These are phyloP conservation scores for Ceratonia siliqua DNA, from an alignment of 306 rosid species.

Conservation along the genomic window DNA sequence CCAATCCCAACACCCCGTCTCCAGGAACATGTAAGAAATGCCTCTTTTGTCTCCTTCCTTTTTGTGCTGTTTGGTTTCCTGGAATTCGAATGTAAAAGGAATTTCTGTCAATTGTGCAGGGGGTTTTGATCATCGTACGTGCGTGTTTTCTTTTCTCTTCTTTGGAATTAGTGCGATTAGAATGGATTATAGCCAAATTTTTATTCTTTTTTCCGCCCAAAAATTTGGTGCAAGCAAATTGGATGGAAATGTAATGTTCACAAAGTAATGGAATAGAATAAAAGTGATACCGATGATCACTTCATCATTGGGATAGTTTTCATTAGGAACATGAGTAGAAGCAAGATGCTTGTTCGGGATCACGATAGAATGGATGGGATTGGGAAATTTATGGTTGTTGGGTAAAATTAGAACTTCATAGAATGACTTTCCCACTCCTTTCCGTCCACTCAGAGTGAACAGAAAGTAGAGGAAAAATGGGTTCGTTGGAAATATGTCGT, in stretches of 20 bases:
- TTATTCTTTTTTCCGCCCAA: not conserved
- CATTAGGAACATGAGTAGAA: not conserved
- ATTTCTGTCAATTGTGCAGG: not conserved
- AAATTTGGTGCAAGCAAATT: not conserved
- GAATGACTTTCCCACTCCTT: not conserved
- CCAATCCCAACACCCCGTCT: conserved; percentile 16
- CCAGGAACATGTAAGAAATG: conserved; percentile 42
- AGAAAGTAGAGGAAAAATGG: not conserved
- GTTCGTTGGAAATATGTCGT: too few species aligned
- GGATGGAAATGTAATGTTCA: conserved; percentile 6
- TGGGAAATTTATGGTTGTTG: not conserved
- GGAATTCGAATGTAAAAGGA: not conserved
- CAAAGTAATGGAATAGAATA: not conserved
- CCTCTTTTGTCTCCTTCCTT: not conserved
- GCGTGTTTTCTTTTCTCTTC: not conserved
- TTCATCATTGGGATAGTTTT: not conserved
- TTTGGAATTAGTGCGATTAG: not conserved
- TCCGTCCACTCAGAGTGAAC: not conserved
- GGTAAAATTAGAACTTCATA: not conserved
- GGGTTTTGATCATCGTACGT: not conserved
- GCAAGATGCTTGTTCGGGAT: not conserved
- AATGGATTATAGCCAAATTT: not conserved
- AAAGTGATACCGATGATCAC: not conserved
- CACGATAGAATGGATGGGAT: not conserved
- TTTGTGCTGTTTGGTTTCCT: not conserved